Percentiles rank a stretch among this genome's conserved stretches.
Conservation (phyloP, 371 early-diverging fungal species). For the Parasitella parasitica region DNA sequence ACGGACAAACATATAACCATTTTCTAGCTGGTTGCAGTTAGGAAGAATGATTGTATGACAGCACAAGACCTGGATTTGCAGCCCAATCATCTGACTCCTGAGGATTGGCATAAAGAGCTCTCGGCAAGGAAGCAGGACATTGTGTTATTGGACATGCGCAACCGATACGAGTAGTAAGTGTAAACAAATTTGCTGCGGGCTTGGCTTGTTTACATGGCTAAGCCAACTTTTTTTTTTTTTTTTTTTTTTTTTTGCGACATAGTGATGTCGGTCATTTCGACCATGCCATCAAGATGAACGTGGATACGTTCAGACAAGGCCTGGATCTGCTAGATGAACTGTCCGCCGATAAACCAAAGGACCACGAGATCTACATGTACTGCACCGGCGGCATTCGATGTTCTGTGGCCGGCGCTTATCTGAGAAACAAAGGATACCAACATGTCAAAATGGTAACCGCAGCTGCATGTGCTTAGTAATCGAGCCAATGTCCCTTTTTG, state of each 20-base stretch:
- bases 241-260: no score
- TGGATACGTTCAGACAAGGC: conserved; percentile 74
- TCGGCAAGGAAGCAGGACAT: conserved; percentile 23
- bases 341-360: conserved; percentile 17
- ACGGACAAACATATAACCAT: neutral
- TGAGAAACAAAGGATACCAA: conserved; percentile 63
- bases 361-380: conserved; percentile 76
- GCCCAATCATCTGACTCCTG: conserved; percentile 62
- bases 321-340: conserved; percentile 36
- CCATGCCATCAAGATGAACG: conserved; percentile 66
- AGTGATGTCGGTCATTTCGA: conserved; percentile 71
- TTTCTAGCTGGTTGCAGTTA: conserved; percentile 56
- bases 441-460: conserved; percentile 62
- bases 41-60: conserved; percentile 31
- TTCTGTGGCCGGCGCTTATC: conserved; percentile 70
- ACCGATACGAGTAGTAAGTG: conserved; percentile 71
- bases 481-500: neutral
- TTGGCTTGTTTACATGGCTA: neutral
- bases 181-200: neutral
- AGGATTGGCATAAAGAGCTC: conserved; percentile 66
- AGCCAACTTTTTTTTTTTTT: neutral
- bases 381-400: conserved; percentile 86
- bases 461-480: neutral
- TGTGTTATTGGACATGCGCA: conserved; percentile 76
- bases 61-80: conserved; percentile 54